Evolutionary conservation across 2,329 filamentous ascomycete genomes (phyloP).

Genomic region (Ophiostoma triangulosporum): DNA sequence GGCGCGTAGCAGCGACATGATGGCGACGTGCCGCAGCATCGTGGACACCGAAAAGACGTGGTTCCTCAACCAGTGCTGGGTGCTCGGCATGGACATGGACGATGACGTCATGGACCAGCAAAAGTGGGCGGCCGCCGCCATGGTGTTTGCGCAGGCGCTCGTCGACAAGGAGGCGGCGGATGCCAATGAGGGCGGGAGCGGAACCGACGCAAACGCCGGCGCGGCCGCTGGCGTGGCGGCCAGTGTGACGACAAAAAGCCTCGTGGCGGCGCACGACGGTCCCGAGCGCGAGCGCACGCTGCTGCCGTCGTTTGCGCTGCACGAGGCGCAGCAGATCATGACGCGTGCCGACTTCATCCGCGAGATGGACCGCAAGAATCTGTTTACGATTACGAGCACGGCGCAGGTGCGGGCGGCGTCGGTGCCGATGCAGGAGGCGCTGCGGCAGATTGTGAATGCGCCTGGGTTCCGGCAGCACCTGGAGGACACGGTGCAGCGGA

Average conservation of each 20-base stretch:
- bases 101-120: constrained; percentile 58
- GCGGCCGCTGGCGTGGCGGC: too few species aligned
- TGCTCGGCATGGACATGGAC: constrained; percentile 57
- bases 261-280: too few species aligned
- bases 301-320: constrained; percentile 67
- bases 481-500: constrained; percentile 70
- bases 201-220: too few species aligned
- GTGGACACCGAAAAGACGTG: constrained; percentile 58
- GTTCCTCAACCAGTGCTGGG: constrained; percentile 66
- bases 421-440: constrained; percentile 91
- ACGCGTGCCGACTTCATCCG: constrained; percentile 91
- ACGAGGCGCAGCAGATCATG: constrained; percentile 83
- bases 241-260: too few species aligned
- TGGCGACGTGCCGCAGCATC: constrained; percentile 56
- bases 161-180: constrained; percentile 63
- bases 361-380: constrained; percentile 80
- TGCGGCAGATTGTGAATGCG: constrained; percentile 65
- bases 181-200: background rate
- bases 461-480: constrained; percentile 72
- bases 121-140: constrained; percentile 89
- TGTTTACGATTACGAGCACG: constrained; percentile 83
- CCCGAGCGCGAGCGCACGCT: background rate
- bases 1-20: constrained; percentile 74
- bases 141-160: constrained; percentile 77
- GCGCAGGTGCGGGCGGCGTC: constrained; percentile 84